Evolutionary conservation across 139 green algal genomes (phyloP).

Genomic region (Chlamydomonas sp.): DNA sequence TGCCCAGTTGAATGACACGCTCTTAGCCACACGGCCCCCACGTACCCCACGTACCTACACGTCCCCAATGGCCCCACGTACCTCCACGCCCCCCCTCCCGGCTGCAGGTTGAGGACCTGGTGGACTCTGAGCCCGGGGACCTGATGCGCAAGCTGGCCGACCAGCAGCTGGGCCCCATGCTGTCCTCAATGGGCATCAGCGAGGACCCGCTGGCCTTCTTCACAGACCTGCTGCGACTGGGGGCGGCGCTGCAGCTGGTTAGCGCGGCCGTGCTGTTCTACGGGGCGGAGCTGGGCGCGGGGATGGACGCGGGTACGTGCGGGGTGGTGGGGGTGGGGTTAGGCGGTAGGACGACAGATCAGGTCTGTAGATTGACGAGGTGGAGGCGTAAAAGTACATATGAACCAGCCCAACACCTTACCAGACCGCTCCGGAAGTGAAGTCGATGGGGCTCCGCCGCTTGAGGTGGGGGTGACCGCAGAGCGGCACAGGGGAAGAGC

Average conservation of each 20-base stretch:
- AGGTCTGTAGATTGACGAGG: too few species aligned
- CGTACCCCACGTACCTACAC: too few species aligned
- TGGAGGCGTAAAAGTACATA: too few species aligned
- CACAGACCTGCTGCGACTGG: conserved; percentile 42
- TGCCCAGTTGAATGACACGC: too few species aligned
- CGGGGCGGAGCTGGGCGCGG: conserved; percentile 24
- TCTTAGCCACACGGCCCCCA: too few species aligned
- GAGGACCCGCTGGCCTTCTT: conserved; percentile 51
- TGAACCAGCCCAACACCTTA: too few species aligned
- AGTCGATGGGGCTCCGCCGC: too few species aligned
- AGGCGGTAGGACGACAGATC: background rate
- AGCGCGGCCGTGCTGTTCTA: conserved; percentile 45
- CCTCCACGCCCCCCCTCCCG: too few species aligned
- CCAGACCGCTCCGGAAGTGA: too few species aligned
- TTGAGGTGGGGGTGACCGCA: too few species aligned
- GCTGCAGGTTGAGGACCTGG: conserved; percentile 35
- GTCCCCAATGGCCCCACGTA: too few species aligned
- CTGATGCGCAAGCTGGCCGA: conserved; percentile 37
- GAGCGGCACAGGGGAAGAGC: too few species aligned
- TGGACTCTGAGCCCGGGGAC: background rate
- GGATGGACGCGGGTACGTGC: conserved; percentile 29
- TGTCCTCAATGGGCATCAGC: conserved; percentile 17
- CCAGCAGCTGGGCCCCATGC: conserved; percentile 42
- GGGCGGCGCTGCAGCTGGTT: conserved; percentile 32
- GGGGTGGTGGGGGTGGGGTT: background rate